Base-by-base conservation (phyloP, 208 protist species). In the Trypanosomatidae sp. region DNA sequence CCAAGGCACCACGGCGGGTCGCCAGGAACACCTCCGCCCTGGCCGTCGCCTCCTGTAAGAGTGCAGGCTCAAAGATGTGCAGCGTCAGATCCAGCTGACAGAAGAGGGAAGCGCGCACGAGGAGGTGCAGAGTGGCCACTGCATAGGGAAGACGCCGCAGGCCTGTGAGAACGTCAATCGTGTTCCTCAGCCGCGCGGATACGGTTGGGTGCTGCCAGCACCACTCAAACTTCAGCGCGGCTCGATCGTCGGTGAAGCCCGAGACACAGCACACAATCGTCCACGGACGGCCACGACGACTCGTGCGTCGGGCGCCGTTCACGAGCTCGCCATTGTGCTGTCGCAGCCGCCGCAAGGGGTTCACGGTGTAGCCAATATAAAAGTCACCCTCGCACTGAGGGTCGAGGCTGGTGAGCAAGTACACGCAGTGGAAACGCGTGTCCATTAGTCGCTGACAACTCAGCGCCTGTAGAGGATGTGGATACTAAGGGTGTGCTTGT, bases 191-290 rank as follows among this genome's bases (percentile, higher is more conserved):
- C 28, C 79, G 78, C 5, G 80, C 69, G 2, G 93, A 91, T 62
- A 83, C 83, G 25, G 36, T 75, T 12, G 95, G 95, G 79, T 98
- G 76, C 81, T 98, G 94, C 96, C 96, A 98, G 68, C 88, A 90
- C 95, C 96, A 99, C 85, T 99, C 97, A 66, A 99, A 98, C 80
- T 98, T 96, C 25, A 99, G 84, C 28, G 95, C 97, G 9, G 85
- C 74, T 36, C 86, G 83, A 64, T 98, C 92, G 71, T 95, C 89
- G 0, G 91, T 70, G 66, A 99, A 99, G 56, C 97, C 97, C 46
- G 95, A 94, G 43, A 99, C 90, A 68, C 93, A 94, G 71, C 92
- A 90, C 3, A 98, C 69, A 12, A 99, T 80, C 55, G 80, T 79
- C 97, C 97, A 99, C 49, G 97, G 97, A 46, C 95, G 87, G 0